Conservation (phyloP, 495 filamentous ascomycete species). For the Evernia prunastri region DNA sequence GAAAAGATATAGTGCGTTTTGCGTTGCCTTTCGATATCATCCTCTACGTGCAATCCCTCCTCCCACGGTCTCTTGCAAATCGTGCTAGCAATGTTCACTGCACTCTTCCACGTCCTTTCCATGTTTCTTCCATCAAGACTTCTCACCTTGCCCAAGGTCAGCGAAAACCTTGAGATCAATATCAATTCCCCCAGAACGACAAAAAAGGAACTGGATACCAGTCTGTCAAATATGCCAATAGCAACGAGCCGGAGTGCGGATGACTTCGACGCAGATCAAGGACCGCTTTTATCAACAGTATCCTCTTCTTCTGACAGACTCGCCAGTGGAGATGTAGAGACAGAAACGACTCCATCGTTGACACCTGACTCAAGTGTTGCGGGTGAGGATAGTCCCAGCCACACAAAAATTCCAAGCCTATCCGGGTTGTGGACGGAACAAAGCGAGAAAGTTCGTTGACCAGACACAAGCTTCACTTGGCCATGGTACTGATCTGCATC, state of each 20-base stretch:
- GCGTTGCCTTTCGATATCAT: background rate
- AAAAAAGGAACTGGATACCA: background rate
- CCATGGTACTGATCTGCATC: background rate
- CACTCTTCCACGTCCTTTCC: background rate
- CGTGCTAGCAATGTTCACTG: background rate
- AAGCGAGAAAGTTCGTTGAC: background rate
- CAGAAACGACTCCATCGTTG: background rate
- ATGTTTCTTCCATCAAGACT: conserved; percentile 8
- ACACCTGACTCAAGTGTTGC: background rate
- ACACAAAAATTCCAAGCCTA: background rate
- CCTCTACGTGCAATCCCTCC: background rate
- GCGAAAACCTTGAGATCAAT: background rate
- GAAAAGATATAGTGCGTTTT: background rate
- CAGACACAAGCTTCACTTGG: background rate
- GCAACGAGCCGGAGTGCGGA: background rate
- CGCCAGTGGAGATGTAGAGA: background rate
- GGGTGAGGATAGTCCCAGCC: background rate
- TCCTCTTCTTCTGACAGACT: background rate
- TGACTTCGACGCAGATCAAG: background rate
- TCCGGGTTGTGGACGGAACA: background rate
- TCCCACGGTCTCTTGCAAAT: background rate
- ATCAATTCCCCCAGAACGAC: background rate
- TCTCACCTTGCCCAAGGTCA: conserved; percentile 1
- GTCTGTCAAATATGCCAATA: background rate
- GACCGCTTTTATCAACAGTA: background rate